A percentile compares a stretch with the other conserved stretches of the same genome.
Evolutionary conservation across 805 yeast genomes (phyloP).

Genomic region (Teunomyces gatunensis): DNA sequence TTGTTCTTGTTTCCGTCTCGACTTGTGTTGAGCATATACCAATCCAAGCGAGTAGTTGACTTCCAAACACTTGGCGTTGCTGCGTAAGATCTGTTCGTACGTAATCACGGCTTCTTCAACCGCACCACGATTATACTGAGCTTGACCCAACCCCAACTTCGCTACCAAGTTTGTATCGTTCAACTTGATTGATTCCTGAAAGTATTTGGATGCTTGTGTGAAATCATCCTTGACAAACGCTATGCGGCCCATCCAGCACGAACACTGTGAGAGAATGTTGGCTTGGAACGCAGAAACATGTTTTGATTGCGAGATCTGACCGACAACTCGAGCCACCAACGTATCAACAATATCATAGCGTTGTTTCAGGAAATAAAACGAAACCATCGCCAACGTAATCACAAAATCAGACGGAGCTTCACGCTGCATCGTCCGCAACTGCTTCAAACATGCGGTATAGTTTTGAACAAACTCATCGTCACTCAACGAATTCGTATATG

Average conservation of each 20-base stretch:
- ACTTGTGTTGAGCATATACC: slow-evolving; percentile 55
- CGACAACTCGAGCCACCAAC: slow-evolving; percentile 51
- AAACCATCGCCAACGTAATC: slow-evolving; percentile 62
- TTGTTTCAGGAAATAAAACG: slow-evolving; percentile 69
- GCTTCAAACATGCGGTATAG: slow-evolving; percentile 59
- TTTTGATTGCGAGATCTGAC: slow-evolving; percentile 15
- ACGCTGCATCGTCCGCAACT: slow-evolving; percentile 37
- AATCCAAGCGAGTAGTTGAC: slow-evolving; percentile 74
- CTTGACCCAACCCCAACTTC: slow-evolving; percentile 80
- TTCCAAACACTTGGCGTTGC: slow-evolving; percentile 68
- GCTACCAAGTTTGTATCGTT: slow-evolving; percentile 68
- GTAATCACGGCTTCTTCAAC: slow-evolving; percentile 82
- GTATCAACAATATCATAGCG: slow-evolving; percentile 56
- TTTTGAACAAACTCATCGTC: slow-evolving; percentile 59
- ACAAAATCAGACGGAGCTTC: slow-evolving; percentile 53
- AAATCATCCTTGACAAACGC: slow-evolving; percentile 58
- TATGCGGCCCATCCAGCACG: slow-evolving; percentile 85
- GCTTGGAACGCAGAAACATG: slow-evolving; percentile 25
- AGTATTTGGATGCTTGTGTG: slow-evolving; percentile 67
- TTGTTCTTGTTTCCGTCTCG: slow-evolving; percentile 41
- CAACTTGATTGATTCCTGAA: slow-evolving; percentile 66
- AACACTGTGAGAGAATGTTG: slow-evolving; percentile 33
- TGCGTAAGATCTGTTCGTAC: slow-evolving; percentile 69
- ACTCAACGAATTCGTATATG: slow-evolving; percentile 53
- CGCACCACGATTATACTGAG: slow-evolving; percentile 72